Evolutionary conservation across 1,139 yeast species (phyloP).

Genomic region (Lodderomyces beijingensis): DNA sequence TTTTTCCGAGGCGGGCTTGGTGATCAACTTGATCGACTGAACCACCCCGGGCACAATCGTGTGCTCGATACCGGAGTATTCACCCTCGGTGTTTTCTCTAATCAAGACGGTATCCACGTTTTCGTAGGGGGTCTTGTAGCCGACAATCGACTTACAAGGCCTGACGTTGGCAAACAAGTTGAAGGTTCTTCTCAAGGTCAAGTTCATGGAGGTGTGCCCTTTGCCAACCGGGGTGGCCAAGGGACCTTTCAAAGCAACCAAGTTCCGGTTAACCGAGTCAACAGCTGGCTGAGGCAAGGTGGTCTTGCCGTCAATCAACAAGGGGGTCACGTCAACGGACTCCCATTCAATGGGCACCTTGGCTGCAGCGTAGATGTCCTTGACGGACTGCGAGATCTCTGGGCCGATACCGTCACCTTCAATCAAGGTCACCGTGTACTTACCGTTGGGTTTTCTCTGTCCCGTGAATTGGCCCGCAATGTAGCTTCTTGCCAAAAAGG

Average conservation of each 20-base stretch:
- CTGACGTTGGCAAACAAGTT: conserved; percentile 94
- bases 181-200: conserved; percentile 96
- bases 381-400: conserved; percentile 91
- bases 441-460: conserved; percentile 49
- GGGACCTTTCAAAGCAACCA: conserved; percentile 96
- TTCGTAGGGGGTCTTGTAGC: conserved; percentile 92
- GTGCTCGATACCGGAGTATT: conserved; percentile 98
- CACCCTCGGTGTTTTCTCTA: conserved; percentile 99
- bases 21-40: conserved; percentile 94
- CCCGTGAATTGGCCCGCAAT: conserved; percentile 52
- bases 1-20: conserved; percentile 93
- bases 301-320: conserved; percentile 87
- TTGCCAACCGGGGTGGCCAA: conserved; percentile 98
- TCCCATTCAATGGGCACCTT: conserved; percentile 96
- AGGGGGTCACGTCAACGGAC: conserved; percentile 92
- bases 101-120: conserved; percentile 92
- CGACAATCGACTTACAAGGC: conserved; percentile 91
- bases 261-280: conserved; percentile 85
- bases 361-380: conserved; percentile 88
- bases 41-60: conserved; percentile 97
- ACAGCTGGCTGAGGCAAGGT: conserved; percentile 92
- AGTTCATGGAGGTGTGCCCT: conserved; percentile 96
- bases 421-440: conserved; percentile 89
- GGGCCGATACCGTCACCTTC: conserved; percentile 99
- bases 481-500: conserved; percentile 39